These are phyloP conservation scores for Ustilago esculenta DNA, from an alignment of 1,284 basidiomycete species.

Conservation along the genomic window DNA sequence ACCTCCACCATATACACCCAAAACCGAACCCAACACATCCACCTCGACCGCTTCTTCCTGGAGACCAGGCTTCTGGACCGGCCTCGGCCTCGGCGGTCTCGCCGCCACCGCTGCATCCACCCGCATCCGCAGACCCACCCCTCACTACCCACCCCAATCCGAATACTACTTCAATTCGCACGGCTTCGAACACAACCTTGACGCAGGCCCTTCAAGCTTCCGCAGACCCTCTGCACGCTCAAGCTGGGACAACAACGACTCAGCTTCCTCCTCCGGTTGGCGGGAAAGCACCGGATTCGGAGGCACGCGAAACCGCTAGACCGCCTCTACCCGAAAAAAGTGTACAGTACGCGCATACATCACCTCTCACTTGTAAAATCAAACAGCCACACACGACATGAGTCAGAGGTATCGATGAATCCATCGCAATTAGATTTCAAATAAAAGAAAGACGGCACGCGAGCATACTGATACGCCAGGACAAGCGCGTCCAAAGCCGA, in stretches of 20 bases:
- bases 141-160: neutral
- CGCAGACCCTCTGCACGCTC: too few species aligned
- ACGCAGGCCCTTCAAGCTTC: neutral
- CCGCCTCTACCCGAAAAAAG: neutral
- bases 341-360: too few species aligned
- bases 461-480: too few species aligned
- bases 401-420: too few species aligned
- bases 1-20: conserved; percentile 80
- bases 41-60: conserved; percentile 13
- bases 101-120: conserved; percentile 28
- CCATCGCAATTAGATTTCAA: too few species aligned
- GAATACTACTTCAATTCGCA: conserved; percentile 7
- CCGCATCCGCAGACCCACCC: conserved; percentile 1
- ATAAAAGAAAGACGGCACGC: too few species aligned
- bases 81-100: conserved; percentile 42
- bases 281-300: conserved; percentile 50
- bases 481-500: too few species aligned
- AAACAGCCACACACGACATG: too few species aligned
- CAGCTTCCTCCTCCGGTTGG: conserved; percentile 2
- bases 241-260: conserved; percentile 19
- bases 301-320: conserved; percentile 47
- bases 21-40: conserved; percentile 62
- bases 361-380: too few species aligned
- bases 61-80: conserved; percentile 59
- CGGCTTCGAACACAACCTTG: neutral